Evolutionary conservation across 768 basidiomycete species (phyloP), one percentile per base, ranked within the genome.

Genomic region (Dioszegia crocea): DNA sequence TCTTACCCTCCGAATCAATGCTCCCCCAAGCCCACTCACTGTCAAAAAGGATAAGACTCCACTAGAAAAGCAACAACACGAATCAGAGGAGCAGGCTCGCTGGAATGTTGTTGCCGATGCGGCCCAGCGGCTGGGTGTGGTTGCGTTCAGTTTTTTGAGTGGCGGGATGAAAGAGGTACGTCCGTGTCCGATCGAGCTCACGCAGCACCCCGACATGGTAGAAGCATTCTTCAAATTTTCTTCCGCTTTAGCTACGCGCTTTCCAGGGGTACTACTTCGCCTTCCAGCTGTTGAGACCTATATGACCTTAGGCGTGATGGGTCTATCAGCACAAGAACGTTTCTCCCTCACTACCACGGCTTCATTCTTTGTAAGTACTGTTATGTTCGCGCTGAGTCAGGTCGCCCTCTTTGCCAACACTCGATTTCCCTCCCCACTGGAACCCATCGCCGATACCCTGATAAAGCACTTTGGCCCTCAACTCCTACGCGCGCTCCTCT

Each of bases 151-250:
- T 4, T 38, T 63, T 4, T 23, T 76, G n/a, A 45, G 51, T 3
- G 63, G 62, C 1, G 64, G 61, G 2, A 66, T 76, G 66, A 56
- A 64, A 33, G 68, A 73, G 21, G 74, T 76, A 29, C 52, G 73
- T 64, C 17, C 9, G 21, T 12, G 19, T 40, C 26, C 23, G 14
- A 44, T 21, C 36, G 41, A 21, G 31, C 29, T 31, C 24, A 39
- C 17, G 19, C 52, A 94, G 90, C 90, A 94, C 70, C 91, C 92
- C 0, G 92, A 94, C 73, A 84, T 94, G 26, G 89, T 91, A 16
- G 90, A 91, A 71, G 85, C 85, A 24, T 93, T 92, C 76, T 94
- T 93, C 77, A 81, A 81, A 9, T 92, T 85, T 70, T 82, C 88
- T 80, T 88, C 90, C 44, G 82, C 84, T 44, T 88, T 75, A 24